Percentiles rank a stretch among this genome's conserved stretches.
Conservation (phyloP, 495 filamentous ascomycete genomes). For the Daldinia loculata region DNA sequence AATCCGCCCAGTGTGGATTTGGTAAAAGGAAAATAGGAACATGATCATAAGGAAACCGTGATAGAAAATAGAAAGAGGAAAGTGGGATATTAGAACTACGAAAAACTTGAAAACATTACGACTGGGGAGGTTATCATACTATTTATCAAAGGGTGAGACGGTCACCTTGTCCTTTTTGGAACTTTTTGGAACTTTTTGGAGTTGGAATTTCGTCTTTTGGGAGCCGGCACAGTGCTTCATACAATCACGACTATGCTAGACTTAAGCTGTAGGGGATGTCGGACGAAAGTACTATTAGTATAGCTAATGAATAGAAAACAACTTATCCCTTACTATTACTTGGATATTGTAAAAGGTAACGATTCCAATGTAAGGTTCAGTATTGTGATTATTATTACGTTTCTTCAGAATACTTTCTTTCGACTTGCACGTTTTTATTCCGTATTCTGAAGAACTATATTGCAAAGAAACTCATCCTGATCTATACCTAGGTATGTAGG, state of each 20-base stretch:
- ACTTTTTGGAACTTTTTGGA: slow-evolving; percentile 28
- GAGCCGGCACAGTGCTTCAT: neutral
- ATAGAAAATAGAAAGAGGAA: neutral
- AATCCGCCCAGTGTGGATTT: slow-evolving; percentile 39
- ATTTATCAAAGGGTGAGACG: slow-evolving; percentile 21
- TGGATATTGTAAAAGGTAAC: neutral
- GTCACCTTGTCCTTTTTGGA: slow-evolving; percentile 16
- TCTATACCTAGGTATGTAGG: neutral
- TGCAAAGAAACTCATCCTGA: neutral
- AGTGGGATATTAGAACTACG: neutral
- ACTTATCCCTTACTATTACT: neutral
- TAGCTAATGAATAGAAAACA: slow-evolving; percentile 17
- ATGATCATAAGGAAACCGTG: neutral
- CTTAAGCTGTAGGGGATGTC: slow-evolving; percentile 13
- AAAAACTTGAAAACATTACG: neutral
- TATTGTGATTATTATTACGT: neutral
- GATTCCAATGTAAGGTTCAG: neutral
- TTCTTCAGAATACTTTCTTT: neutral
- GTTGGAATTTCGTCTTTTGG: slow-evolving; percentile 22
- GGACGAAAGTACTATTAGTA: slow-evolving; percentile 11
- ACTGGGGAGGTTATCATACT: slow-evolving; percentile 15
- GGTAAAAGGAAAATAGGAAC: slow-evolving; percentile 27
- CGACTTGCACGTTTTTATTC: neutral
- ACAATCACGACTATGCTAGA: neutral
- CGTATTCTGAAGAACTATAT: neutral